Percentiles rank a stretch among this genome's conserved stretches.
Evolutionary conservation across 108 stramenopile genomes (phyloP).

Genomic region (Cyclotella choctawhatcheeana): DNA sequence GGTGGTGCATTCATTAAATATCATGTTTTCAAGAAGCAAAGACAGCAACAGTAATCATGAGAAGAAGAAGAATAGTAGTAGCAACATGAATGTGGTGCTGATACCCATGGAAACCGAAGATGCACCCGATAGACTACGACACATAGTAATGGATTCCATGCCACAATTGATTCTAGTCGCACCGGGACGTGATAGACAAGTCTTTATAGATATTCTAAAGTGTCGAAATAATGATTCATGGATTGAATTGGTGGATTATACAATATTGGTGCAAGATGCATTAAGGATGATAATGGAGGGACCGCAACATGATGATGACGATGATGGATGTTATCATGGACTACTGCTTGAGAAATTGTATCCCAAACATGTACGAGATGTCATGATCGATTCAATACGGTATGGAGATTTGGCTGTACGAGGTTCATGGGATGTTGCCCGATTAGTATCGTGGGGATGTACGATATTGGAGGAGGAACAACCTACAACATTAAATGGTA

Average conservation of each 20-base stretch:
- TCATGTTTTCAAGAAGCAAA: background rate
- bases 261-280: conserved; percentile 10
- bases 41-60: background rate
- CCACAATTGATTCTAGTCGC: conserved; percentile 62
- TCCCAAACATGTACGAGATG: background rate
- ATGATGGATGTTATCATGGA: background rate
- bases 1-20: conserved; percentile 71
- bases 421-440: conserved; percentile 37
- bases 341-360: conserved; percentile 13
- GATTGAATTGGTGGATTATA: conserved; percentile 24
- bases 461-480: background rate
- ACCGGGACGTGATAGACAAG: conserved; percentile 45
- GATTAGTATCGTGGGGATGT: conserved; percentile 28
- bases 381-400: conserved; percentile 1
- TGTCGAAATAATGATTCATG: background rate
- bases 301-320: no score
- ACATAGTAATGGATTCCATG: conserved; percentile 61
- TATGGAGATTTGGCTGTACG: conserved; percentile 17
- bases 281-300: background rate
- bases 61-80: no score
- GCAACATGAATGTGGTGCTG: conserved; percentile 46
- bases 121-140: conserved; percentile 64
- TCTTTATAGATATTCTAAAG: conserved; percentile 30
- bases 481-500: no score
- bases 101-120: conserved; percentile 80